phyloP scores from a whole-genome alignment of 2,329 filamentous ascomycete genomes.

The Calonectria henricotiae region DNA sequence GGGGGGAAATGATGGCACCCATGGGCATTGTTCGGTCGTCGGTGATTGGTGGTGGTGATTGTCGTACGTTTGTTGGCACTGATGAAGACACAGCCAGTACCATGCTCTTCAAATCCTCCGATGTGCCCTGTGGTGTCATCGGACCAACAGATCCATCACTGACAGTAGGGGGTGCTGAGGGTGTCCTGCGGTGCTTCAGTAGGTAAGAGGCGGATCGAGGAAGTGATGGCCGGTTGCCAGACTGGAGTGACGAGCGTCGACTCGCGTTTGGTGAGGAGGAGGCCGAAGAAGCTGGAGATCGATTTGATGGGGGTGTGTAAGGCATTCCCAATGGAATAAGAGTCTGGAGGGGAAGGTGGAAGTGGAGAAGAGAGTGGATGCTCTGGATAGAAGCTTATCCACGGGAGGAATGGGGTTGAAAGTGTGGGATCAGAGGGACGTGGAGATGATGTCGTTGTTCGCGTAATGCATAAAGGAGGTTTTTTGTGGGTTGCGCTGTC shows the following conservation, averaged over 20 bases:
- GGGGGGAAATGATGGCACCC: conserved; percentile 91
- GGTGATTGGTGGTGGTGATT: conserved; percentile 87
- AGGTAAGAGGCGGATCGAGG: conserved; percentile 79
- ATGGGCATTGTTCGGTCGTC: conserved; percentile 82
- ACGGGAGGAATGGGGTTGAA: conserved; percentile 39
- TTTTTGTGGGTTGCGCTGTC: conserved; percentile 42
- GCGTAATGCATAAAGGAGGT: conserved; percentile 47
- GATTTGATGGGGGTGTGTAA: conserved; percentile 86
- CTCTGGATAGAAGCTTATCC: conserved; percentile 45
- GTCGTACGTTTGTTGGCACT: conserved; percentile 78
- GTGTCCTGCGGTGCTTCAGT: conserved; percentile 74
- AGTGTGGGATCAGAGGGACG: conserved; percentile 23
- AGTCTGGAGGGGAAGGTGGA: conserved; percentile 39
- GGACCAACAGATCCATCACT: conserved; percentile 55
- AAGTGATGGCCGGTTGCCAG: conserved; percentile 68
- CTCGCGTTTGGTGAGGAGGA: conserved; percentile 72
- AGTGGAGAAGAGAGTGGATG: conserved; percentile 48
- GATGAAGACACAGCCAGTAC: conserved; percentile 59
- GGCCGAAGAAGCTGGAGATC: conserved; percentile 74
- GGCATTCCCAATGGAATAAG: conserved; percentile 76
- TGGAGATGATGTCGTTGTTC: conserved; percentile 37
- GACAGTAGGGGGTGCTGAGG: conserved; percentile 60
- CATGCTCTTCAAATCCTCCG: conserved; percentile 67
- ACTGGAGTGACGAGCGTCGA: conserved; percentile 73
- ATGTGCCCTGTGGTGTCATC: conserved; percentile 67